Percentiles rank a stretch among this genome's conserved stretches.
Evolutionary conservation across 202 grass and related monocot genomes (phyloP).

Genomic region (Brachypodium distachyon): DNA sequence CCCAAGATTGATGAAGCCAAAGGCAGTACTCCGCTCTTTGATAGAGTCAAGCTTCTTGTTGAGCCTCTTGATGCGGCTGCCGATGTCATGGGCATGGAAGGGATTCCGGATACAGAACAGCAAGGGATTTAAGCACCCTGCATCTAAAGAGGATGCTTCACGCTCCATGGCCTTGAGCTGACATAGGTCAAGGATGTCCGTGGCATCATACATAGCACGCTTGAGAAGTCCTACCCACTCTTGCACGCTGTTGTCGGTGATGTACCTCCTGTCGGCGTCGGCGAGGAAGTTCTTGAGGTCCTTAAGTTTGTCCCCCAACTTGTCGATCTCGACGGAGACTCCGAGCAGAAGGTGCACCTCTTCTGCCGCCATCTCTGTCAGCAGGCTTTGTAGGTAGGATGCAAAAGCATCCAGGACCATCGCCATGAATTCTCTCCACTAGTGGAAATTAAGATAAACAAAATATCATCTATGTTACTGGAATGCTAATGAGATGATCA

Average conservation of each 20-base stretch:
- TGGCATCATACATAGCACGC: not conserved
- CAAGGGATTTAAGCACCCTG: not conserved
- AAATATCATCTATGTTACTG: not conserved
- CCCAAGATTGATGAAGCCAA: not conserved
- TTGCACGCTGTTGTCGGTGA: not conserved
- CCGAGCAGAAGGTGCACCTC: not conserved
- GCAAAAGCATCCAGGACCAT: constrained; percentile 5
- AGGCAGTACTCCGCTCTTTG: not conserved
- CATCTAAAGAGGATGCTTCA: not conserved
- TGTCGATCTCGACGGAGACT: not conserved
- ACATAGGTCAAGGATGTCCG: not conserved
- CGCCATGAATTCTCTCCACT: not conserved
- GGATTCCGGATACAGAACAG: not conserved
- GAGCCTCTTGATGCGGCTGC: not conserved
- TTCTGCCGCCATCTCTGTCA: not conserved
- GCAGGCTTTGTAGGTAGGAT: not conserved
- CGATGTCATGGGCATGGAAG: not conserved
- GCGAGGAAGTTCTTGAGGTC: not conserved
- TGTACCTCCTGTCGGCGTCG: not conserved
- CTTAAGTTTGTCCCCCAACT: not conserved
- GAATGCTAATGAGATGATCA: not conserved
- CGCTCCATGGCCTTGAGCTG: not conserved
- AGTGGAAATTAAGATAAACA: not conserved
- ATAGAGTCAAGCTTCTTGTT: not conserved
- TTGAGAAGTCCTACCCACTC: not conserved